phyloP scores from a whole-genome alignment of 768 basidiomycete species.

The Macrolepiota dolichaula region DNA sequence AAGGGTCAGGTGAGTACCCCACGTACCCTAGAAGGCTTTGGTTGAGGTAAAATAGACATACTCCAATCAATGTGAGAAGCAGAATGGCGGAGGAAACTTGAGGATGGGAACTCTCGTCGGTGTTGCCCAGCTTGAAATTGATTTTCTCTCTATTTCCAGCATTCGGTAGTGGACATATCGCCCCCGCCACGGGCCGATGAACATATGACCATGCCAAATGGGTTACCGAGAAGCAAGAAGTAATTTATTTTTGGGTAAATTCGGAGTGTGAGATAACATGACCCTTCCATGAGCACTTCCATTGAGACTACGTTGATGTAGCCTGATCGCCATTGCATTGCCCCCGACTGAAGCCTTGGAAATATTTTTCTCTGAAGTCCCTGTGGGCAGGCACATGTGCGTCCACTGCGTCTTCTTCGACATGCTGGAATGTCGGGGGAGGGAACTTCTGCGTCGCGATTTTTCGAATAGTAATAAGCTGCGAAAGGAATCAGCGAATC shows the following conservation, averaged over 20 bases:
- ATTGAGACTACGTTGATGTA: background rate
- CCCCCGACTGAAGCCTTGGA: slow-evolving; percentile 63
- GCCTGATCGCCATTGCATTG: slow-evolving; percentile 4
- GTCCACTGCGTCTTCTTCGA: slow-evolving; percentile 11
- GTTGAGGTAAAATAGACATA: background rate
- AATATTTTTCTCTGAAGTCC: slow-evolving; percentile 87
- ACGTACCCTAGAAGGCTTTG: background rate
- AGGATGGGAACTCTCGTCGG: background rate
- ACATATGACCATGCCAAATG: background rate
- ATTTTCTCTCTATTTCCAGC: background rate
- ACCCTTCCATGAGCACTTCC: background rate
- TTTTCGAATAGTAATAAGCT: slow-evolving; percentile 94
- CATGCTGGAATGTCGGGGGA: slow-evolving; percentile 52
- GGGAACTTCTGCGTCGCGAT: slow-evolving; percentile 38
- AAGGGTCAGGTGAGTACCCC: background rate
- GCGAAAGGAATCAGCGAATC: background rate
- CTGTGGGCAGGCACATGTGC: slow-evolving; percentile 76
- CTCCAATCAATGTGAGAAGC: slow-evolving; percentile 1
- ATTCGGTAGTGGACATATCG: background rate
- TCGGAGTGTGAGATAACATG: background rate
- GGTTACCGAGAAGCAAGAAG: background rate
- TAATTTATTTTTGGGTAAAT: background rate
- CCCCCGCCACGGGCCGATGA: background rate
- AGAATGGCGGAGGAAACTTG: background rate
- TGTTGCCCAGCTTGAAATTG: background rate